Base-by-base conservation (phyloP, 192 early-diverging fungal genomes). In the Rhizoclosmatium globosum region DNA sequence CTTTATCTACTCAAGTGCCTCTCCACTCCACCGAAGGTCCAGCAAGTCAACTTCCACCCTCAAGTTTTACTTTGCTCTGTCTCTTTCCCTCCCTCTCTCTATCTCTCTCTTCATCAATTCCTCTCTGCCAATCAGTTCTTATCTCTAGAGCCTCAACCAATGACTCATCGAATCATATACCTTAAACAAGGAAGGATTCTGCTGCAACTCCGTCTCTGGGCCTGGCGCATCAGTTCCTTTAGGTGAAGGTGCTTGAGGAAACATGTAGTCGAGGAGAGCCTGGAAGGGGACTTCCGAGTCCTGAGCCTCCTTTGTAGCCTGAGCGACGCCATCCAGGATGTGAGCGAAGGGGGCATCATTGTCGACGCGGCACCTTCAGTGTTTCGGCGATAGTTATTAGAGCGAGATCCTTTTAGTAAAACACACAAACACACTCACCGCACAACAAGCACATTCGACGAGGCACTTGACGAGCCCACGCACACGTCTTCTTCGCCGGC, bases 401-500 rank as follows among this genome's bases (percentile, higher is more conserved):
- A 53, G 50, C 6, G 9, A 53, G 50, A 53, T 13, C 6, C 9
- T 13, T 13, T 13, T 13, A 7, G 1, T 13, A 64, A 64, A 42
- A 1, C 21, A 64, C 0, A 42, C 6, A 64, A 6, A 64, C 6
- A 64, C 6, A 44, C 47, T 23, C 38, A 72, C 50, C 96, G 88
- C 75, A 99, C 86, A 0, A 99, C 95, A 44, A 97, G 85, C 43
- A 97, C 97, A 78, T 98, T 90, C 82, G 19, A 92, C 88, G 74
- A 83, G 86, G 31, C 46, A 64, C 39, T 94, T 17, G 75, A 79
- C 4, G 95, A 96, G 71, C 95, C 95, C 41, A 98, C 92, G n/a
- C 93, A 90, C 62, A 99, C 93, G 77, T 99, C 98, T 84, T 98
- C 94, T 79, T 99, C 96, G 61, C 95, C 96, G 4, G 96, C 95